Base-by-base conservation (phyloP, 1,139 yeast species). In the Yamadazyma mexicana region DNA sequence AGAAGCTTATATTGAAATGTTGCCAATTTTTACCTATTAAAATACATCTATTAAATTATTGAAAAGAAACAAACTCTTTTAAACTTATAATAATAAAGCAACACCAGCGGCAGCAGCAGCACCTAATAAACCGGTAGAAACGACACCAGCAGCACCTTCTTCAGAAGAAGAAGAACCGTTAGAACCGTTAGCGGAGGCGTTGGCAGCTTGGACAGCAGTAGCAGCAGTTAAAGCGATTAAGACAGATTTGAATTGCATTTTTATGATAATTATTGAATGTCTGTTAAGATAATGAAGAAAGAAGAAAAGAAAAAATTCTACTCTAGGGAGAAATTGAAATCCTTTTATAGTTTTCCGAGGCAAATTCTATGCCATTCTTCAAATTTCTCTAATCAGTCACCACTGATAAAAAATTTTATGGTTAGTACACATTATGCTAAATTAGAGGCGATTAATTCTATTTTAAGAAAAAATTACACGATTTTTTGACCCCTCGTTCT, bases 191-290 rank as follows among this genome's bases (percentile, higher is more conserved):
- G 22, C 22, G 20, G 50, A 26, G 40, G 56, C 59, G 64, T 66
- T 66, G 47, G 67, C 73, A 50, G 73, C 74, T 38, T 69, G 64
- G 52, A 65, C 76, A 50, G 69, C 71, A 46, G 74, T 54, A 52
- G 57, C 66, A 46, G 74, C 73, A 50, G 75, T 61, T 53, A 70
- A 62, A 55, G 75, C 73, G 59, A 69, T 53, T 54, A 70, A 58
- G 57, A 70, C 61, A 50, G 69, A 58, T 56, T 61, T 59, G 71
- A 70, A 69, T 69, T 72, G 76, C 77, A 72, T 72, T 61, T 44
- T 60, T 48, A 40, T 36, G 12, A 33, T 25, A 20, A 20, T n/a
- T n/a, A n/a, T 38, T 35, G 31, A 18, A 31, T 14, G 34, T 31
- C 36, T 28, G 29, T 14, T 24, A 28, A 34, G 22, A 20, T 20